A percentile compares a stretch with the other conserved stretches of the same genome.
Conservation (phyloP, 495 filamentous ascomycete genomes). For the Talaromyces liani region DNA sequence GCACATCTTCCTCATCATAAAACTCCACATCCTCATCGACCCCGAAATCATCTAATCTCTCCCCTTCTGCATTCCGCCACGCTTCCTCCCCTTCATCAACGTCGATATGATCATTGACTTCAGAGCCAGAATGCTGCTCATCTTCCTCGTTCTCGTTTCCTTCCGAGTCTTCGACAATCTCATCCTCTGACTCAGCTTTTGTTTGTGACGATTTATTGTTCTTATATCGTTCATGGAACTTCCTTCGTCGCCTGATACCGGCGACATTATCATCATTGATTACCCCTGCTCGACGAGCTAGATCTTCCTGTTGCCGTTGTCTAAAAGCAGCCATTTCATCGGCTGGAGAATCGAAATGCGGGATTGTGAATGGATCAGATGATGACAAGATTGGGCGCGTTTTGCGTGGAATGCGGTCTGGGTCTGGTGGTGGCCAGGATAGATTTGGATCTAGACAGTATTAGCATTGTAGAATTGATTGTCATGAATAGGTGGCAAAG, state of each 20-base stretch:
- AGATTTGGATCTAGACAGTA: constrained; percentile 32
- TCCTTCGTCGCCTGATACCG: constrained; percentile 36
- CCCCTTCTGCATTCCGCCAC: constrained; percentile 84
- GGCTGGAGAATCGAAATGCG: constrained; percentile 24
- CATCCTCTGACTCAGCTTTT: constrained; percentile 20
- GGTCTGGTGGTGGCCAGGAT: constrained; percentile 86
- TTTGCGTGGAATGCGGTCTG: constrained; percentile 62
- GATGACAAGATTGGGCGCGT: constrained; percentile 18
- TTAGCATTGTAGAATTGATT: neutral
- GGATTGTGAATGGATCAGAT: constrained; percentile 26
- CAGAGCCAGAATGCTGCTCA: constrained; percentile 12
- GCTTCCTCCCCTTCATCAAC: constrained; percentile 47
- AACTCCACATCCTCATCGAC: constrained; percentile 79
- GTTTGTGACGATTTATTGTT: constrained; percentile 24
- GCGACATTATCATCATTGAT: constrained; percentile 11
- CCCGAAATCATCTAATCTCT: constrained; percentile 80
- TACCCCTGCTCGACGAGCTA: constrained; percentile 26
- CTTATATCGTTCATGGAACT: constrained; percentile 41
- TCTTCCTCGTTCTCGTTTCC: constrained; percentile 22
- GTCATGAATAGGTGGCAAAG: too few species aligned
- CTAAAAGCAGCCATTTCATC: constrained; percentile 51
- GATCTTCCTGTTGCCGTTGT: constrained; percentile 47
- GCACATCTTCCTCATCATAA: constrained; percentile 75
- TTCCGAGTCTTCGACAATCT: constrained; percentile 28
- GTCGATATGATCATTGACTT: constrained; percentile 21